These are phyloP conservation scores for Vicia villosa DNA, from an alignment of 306 rosid species.

Conservation along the genomic window DNA sequence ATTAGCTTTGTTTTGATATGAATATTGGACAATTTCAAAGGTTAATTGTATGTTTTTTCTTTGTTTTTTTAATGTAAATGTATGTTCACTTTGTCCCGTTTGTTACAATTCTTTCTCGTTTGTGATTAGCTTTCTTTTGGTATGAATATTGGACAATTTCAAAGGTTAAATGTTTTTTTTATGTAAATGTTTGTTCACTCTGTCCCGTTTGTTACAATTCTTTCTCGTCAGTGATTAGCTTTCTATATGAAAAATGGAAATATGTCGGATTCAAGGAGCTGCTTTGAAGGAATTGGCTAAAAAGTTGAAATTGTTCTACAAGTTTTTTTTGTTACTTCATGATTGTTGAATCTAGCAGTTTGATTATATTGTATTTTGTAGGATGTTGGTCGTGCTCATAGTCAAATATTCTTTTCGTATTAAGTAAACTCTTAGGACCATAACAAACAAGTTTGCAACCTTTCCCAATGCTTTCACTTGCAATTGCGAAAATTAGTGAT, in stretches of 20 bases:
- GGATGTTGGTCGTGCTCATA: no score
- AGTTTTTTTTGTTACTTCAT: neutral
- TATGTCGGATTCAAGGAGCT: neutral
- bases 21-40: no score
- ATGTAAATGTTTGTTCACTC: no score
- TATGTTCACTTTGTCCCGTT: no score
- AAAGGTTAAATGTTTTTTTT: neutral
- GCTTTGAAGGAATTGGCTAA: neutral
- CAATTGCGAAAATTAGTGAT: neutral
- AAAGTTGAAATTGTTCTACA: neutral
- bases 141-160: neutral
- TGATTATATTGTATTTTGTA: no score
- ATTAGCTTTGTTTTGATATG: no score
- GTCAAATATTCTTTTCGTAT: neutral
- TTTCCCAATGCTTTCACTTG: neutral
- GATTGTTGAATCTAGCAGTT: neutral
- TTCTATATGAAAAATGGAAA: neutral
- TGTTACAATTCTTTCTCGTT: no score
- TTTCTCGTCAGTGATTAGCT: neutral
- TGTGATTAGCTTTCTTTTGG: no score
- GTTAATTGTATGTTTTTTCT: no score
- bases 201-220: neutral
- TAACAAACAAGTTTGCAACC: neutral
- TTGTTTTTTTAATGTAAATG: no score
- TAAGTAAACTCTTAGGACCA: neutral